These are phyloP conservation scores for Vitis hybrid DNA, from an alignment of 177 flowering plant species.

Conservation along the genomic window DNA sequence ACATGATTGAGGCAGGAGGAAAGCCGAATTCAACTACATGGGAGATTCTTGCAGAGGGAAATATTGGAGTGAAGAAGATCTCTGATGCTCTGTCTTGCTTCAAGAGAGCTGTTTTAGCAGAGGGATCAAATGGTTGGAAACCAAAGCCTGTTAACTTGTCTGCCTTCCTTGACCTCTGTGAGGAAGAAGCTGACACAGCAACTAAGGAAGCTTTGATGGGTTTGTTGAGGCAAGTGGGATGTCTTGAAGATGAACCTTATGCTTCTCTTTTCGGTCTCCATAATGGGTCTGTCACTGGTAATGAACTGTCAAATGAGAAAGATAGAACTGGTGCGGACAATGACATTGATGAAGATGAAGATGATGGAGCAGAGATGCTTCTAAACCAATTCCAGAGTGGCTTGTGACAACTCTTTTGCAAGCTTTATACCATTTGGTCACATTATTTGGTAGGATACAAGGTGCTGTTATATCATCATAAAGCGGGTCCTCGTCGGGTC, in stretches of 20 bases:
- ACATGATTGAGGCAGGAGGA: conserved; percentile 64
- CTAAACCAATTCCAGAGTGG: conserved; percentile 25
- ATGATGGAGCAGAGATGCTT: conserved; percentile 32
- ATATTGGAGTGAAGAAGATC: conserved; percentile 39
- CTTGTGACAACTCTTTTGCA: conserved; percentile 16
- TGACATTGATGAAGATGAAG: conserved; percentile 17
- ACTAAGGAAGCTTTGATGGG: conserved; percentile 46
- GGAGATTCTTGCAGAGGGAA: conserved; percentile 72
- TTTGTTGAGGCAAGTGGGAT: conserved; percentile 46
- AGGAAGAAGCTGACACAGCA: conserved; percentile 41
- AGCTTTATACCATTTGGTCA: neutral
- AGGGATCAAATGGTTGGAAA: conserved; percentile 52
- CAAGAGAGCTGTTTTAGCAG: conserved; percentile 50
- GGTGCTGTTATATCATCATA: neutral
- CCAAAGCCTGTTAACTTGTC: conserved; percentile 50
- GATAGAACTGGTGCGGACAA: conserved; percentile 5
- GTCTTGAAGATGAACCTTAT: conserved; percentile 43
- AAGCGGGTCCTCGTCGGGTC: neutral
- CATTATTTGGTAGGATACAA: neutral
- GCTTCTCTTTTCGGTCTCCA: conserved; percentile 29
- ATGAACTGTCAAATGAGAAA: conserved; percentile 12
- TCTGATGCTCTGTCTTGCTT: conserved; percentile 66
- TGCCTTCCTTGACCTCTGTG: conserved; percentile 43
- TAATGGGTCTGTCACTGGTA: conserved; percentile 15
- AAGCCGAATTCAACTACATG: conserved; percentile 71